Evolutionary conservation across 345 rosid species (phyloP).

Genomic region (Aurinia saxatilis): DNA sequence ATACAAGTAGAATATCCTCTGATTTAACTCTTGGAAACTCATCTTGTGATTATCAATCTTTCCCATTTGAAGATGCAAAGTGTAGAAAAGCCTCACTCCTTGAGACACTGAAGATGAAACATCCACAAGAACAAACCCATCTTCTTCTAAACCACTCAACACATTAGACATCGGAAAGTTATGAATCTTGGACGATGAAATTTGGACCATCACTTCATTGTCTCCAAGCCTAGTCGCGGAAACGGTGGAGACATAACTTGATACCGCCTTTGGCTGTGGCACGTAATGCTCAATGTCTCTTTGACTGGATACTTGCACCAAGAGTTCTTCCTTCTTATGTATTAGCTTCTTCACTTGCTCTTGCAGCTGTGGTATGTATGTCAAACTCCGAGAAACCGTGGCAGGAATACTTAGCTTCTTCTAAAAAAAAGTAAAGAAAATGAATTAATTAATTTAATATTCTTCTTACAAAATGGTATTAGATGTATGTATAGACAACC

Average conservation of each 20-base stretch:
- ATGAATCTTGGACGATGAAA: too few species aligned
- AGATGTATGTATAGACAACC: too few species aligned
- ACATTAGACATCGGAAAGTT: slow-evolving; percentile 27
- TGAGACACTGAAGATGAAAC: slow-evolving; percentile 59
- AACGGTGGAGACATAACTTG: slow-evolving; percentile 16
- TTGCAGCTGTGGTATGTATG: slow-evolving; percentile 46
- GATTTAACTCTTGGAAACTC: too few species aligned
- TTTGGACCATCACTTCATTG: too few species aligned
- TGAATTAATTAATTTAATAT: neutral
- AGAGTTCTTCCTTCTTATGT: slow-evolving; percentile 44
- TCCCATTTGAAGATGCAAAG: too few species aligned
- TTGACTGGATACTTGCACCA: slow-evolving; percentile 30
- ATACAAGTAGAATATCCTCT: too few species aligned
- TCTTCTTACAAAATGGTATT: neutral
- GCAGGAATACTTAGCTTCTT: too few species aligned
- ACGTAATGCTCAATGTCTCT: slow-evolving; percentile 9
- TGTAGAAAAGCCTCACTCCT: too few species aligned
- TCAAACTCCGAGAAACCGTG: slow-evolving; percentile 37
- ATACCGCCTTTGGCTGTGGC: slow-evolving; percentile 18
- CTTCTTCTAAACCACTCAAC: slow-evolving; percentile 36
- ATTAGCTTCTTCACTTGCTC: too few species aligned
- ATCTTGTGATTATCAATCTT: too few species aligned
- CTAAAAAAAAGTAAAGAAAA: slow-evolving; percentile 20
- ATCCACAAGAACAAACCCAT: slow-evolving; percentile 39
- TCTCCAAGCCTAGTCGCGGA: too few species aligned